Evolutionary conservation across 306 rosid genomes (phyloP), one percentile per base, ranked within the genome.

Genomic region (Corylus americana): DNA sequence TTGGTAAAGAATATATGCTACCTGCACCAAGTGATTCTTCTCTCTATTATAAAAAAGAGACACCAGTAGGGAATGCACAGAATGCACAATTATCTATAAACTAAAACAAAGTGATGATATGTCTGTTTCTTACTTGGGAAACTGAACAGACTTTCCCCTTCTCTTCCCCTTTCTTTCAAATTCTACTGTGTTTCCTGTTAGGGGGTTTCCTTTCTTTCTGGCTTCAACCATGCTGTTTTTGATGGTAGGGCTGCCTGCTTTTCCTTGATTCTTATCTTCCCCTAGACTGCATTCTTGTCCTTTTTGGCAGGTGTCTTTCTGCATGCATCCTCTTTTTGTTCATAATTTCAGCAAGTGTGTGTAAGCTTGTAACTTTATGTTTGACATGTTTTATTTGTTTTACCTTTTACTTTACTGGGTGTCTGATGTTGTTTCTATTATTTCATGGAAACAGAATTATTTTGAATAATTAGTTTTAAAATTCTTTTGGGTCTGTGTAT

Each of bases 241-340:
- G 27, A 3, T 42, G 45, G 45, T 42, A 31, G 45, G 45, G 45
- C 8, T 6, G 45, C 1, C 8, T 42, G 45, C 45, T 42, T 5
- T 42, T 42, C 55, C 55, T n/a, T 53, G 76, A 83, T 80, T 84
- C 83, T 71, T 81, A 78, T 82, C 82, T 71, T 77, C 85, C 45
- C 67, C 61, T 22, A 14, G 68, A 72, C 70, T 62, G 50, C 2
- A 62, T 74, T 70, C 75, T 82, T 87, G 79, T 86, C 76, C 37
- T 61, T 77, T 79, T n/a, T 78, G 58, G 72, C 74, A 70, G 50
- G 77, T 77, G 20, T 76, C 81, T 11, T 59, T 80, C 37, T 74
- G 59, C 80, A 62, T 54, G 80, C 27, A 2, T 11, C 68, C 25
- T 14, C 47, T 64, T 35, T 64, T 37, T 64, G 12, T 64, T 39